A percentile compares a stretch with the other conserved stretches of the same genome.
These are phyloP conservation scores for Pseudozyma tsukubaensis DNA, from an alignment of 1,284 basidiomycete species.

Conservation along the genomic window DNA sequence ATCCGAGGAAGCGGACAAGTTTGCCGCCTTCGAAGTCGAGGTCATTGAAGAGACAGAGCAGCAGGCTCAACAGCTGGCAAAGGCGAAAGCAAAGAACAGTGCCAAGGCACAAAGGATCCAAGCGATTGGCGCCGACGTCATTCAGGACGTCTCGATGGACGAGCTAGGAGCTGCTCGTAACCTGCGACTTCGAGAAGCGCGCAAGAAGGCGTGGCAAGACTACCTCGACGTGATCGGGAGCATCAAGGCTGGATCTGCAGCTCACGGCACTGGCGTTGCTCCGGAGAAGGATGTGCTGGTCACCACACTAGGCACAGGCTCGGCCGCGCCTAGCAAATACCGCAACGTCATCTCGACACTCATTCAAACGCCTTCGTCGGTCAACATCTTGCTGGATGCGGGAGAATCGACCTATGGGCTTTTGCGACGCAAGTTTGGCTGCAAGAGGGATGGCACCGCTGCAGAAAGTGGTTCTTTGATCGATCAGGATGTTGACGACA, in stretches of 20 bases:
- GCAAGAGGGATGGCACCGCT: conserved; percentile 31
- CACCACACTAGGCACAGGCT: conserved; percentile 87
- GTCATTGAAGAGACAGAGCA: conserved; percentile 70
- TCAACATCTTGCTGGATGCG: conserved; percentile 80
- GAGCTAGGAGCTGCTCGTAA: conserved; percentile 30
- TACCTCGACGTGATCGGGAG: conserved; percentile 51
- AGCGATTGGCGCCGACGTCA: conserved; percentile 16
- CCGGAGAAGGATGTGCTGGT: conserved; percentile 73
- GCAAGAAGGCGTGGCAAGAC: conserved; percentile 49
- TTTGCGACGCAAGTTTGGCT: conserved; percentile 81
- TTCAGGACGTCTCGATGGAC: conserved; percentile 27
- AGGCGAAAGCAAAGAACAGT: conserved; percentile 42
- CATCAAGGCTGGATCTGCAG: conserved; percentile 17
- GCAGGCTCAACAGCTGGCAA: conserved; percentile 70
- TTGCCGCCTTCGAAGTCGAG: conserved; percentile 69
- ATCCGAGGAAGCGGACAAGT: conserved; percentile 29
- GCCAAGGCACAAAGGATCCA: conserved; percentile 69
- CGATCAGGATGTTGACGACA: conserved; percentile 47
- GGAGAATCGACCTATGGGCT: conserved; percentile 95
- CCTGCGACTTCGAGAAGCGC: conserved; percentile 39
- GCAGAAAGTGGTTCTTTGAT: conserved; percentile 18
- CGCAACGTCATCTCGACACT: conserved; percentile 66
- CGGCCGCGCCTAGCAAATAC: conserved; percentile 78
- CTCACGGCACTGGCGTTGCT: not conserved
- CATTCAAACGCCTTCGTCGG: conserved; percentile 54